Percentiles rank a stretch among this genome's conserved stretches.
These are phyloP conservation scores for Sicyos edulis DNA, from an alignment of 306 rosid species.

Conservation along the genomic window DNA sequence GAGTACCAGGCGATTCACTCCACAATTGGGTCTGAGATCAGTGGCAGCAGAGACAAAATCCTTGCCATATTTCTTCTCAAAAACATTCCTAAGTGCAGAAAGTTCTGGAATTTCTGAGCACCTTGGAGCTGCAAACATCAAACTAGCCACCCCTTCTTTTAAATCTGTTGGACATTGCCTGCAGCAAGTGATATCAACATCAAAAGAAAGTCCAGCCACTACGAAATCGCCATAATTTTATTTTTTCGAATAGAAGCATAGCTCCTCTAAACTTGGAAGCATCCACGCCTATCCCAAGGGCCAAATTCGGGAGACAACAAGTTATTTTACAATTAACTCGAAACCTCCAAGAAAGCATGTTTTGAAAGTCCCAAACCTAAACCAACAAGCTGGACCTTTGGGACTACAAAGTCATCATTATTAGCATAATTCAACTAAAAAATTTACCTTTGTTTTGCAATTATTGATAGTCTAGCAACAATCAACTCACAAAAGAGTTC, in stretches of 20 bases:
- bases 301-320: too few species aligned
- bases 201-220: slow-evolving; percentile 11
- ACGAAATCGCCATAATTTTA: too few species aligned
- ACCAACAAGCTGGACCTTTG: too few species aligned
- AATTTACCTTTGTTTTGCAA: slow-evolving; percentile 75
- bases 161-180: slow-evolving; percentile 96
- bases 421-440: neutral
- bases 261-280: too few species aligned
- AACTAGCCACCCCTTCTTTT: slow-evolving; percentile 88
- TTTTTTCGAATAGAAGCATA: too few species aligned
- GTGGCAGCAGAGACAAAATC: slow-evolving; percentile 92
- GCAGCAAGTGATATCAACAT: slow-evolving; percentile 28
- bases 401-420: too few species aligned
- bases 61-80: slow-evolving; percentile 88
- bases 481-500: slow-evolving; percentile 88
- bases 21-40: slow-evolving; percentile 79
- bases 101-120: slow-evolving; percentile 96
- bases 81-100: slow-evolving; percentile 49
- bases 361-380: too few species aligned
- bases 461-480: slow-evolving; percentile 74
- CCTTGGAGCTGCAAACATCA: slow-evolving; percentile 87
- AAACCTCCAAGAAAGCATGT: too few species aligned
- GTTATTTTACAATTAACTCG: too few species aligned
- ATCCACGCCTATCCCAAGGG: too few species aligned
- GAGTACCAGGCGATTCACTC: slow-evolving; percentile 81